Percentiles rank a stretch among this genome's conserved stretches.
These are phyloP conservation scores for Cardamine resedifolia DNA, from an alignment of 345 rosid genomes.

Conservation along the genomic window DNA sequence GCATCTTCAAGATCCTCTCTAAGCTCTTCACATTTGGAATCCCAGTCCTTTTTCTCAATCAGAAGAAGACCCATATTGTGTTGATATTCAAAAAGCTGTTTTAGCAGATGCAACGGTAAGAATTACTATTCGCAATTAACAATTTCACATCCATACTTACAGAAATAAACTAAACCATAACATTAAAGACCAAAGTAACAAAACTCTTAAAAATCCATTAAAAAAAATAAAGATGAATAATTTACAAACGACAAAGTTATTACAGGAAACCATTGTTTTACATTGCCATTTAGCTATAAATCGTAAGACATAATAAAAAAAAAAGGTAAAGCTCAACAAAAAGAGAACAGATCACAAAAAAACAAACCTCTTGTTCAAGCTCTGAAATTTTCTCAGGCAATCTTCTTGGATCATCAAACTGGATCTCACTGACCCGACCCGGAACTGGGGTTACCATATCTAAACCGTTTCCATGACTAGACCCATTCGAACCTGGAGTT, in stretches of 20 bases:
- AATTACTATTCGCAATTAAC: neutral
- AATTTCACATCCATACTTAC: neutral
- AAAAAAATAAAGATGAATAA: neutral
- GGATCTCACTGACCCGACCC: slow-evolving; percentile 39
- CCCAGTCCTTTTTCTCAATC: slow-evolving; percentile 92
- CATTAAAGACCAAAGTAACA: neutral
- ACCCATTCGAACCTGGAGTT: slow-evolving; percentile 35
- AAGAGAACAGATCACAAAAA: neutral
- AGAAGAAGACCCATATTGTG: slow-evolving; percentile 93
- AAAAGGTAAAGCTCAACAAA: too few species aligned
- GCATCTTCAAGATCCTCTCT: slow-evolving; percentile 54
- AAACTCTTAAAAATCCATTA: slow-evolving; percentile 13
- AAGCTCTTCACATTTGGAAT: slow-evolving; percentile 65
- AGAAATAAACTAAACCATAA: slow-evolving; percentile 19
- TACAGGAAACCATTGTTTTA: neutral
- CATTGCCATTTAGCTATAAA: slow-evolving; percentile 14
- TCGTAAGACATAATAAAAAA: neutral
- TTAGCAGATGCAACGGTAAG: neutral
- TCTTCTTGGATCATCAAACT: slow-evolving; percentile 40
- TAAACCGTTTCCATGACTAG: slow-evolving; percentile 21
- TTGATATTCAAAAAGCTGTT: slow-evolving; percentile 90
- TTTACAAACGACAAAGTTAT: neutral
- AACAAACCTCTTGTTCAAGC: slow-evolving; percentile 82
- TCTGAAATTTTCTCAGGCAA: slow-evolving; percentile 50
- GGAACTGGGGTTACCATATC: slow-evolving; percentile 54